Conservation (phyloP, 2,329 filamentous ascomycete genomes). For the Microsporum ferrugineum region DNA sequence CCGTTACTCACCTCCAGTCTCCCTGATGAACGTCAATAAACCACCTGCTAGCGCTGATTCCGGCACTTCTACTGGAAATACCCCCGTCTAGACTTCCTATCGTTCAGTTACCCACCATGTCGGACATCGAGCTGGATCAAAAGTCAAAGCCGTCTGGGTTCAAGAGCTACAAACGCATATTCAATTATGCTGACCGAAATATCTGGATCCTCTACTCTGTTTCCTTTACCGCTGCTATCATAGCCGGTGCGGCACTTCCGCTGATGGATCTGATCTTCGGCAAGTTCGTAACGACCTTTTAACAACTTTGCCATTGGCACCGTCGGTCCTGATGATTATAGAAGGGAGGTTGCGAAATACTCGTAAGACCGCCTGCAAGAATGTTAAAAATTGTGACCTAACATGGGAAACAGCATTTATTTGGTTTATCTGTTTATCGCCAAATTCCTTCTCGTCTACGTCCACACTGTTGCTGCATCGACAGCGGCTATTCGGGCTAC, state of each 20-base stretch:
- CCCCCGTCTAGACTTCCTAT: not conserved
- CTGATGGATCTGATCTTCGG: slow-evolving; percentile 55
- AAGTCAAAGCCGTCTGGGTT: not conserved
- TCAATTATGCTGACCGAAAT: not conserved
- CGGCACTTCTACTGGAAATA: no score
- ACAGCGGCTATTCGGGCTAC: slow-evolving; percentile 58
- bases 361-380: slow-evolving; percentile 17
- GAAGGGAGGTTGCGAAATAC: slow-evolving; percentile 59
- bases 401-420: slow-evolving; percentile 40
- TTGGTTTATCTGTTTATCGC: slow-evolving; percentile 65
- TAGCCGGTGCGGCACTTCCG: slow-evolving; percentile 61
- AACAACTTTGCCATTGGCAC: slow-evolving; percentile 4
- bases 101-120: not conserved
- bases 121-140: not conserved
- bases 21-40: no score
- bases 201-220: not conserved
- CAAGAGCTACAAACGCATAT: not conserved
- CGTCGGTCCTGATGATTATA: slow-evolving; percentile 61
- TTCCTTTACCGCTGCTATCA: slow-evolving; percentile 45
- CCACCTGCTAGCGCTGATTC: no score
- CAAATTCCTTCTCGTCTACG: slow-evolving; percentile 59
- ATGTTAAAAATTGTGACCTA: not conserved
- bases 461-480: slow-evolving; percentile 77
- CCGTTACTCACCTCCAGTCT: no score
- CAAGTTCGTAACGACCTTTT: not conserved